phyloP scores from a whole-genome alignment of 208 protist species.

The Leishmania tarentolae region DNA sequence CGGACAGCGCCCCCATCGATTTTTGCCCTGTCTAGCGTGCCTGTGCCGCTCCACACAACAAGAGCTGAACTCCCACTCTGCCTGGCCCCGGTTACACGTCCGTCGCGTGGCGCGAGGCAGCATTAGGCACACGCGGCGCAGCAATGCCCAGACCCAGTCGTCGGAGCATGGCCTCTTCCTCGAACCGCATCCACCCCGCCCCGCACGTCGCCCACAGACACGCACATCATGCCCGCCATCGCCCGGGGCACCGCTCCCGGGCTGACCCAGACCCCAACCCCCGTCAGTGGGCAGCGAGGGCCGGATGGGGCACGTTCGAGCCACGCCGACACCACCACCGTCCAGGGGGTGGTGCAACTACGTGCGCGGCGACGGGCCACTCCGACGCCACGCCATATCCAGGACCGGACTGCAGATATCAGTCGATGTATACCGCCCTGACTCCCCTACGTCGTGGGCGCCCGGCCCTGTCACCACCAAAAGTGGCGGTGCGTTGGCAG shows the following conservation, averaged over 20 bases:
- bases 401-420: neutral
- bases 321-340: neutral
- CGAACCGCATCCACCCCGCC: neutral
- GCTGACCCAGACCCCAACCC: neutral
- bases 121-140: neutral
- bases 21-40: neutral
- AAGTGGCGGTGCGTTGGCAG: neutral
- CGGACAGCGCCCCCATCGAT: neutral
- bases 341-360: neutral
- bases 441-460: neutral
- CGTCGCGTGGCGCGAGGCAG: neutral
- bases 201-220: neutral
- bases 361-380: neutral
- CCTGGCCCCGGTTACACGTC: neutral
- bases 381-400: neutral
- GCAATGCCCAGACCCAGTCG: neutral
- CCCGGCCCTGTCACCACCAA: neutral
- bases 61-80: neutral
- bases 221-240: neutral
- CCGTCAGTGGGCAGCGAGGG: neutral
- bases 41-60: neutral
- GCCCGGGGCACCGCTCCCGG: neutral
- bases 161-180: neutral
- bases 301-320: neutral
- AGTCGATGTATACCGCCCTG: neutral